Base-by-base conservation (phyloP, 2,329 filamentous ascomycete genomes). In the Paecilomyces dactylethromorphus region DNA sequence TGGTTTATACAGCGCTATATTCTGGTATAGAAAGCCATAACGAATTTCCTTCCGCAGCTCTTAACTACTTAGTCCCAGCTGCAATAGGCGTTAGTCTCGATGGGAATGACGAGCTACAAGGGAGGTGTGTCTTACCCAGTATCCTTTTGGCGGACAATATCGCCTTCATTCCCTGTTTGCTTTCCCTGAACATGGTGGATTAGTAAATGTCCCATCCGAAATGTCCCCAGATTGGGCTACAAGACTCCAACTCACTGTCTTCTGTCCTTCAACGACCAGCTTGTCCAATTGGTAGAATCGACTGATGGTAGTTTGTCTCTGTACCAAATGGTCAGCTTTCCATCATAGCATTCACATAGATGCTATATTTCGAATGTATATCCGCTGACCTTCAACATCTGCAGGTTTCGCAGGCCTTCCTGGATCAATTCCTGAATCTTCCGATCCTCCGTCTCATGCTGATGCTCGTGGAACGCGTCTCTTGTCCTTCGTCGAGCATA, bases 291-390 rank as follows among this genome's bases (percentile, higher is more conserved):
- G 90, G 79, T 91, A 97, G 78, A 97, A 97, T 73, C 96, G 90
- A 72, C 92, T 95, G 70, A 99, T 86, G 55, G 94, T 84, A 11
- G 93, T 95, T 88, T 97, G 94, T 73, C 94, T 88, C 94, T 97
- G 79, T 68, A 60, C 31, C n/a, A 50, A 10, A 56, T 12, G 39
- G 71, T 83, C 62, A 83, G 70, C 57, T 32, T 58, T 32, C 10
- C 22, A 7, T 22, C 31, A 22, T 11, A 52, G 15, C 1, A 18
- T 18, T 45, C 18, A 2, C 26, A 18, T 45, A 45, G n/a, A 10
- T n/a, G 3, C 10, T 2, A 18, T 45, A 10, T 45, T 24, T 50
- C 5, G 21, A 53, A 55, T 56, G 32, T 21, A 15, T 58, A 18
- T 32, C 32, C 33, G 77, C 84, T 62, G 69, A 97, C 93, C 91